Evolutionary conservation across 129 eudicot species (phyloP).

Genomic region (Chrysanthemum lavandulifolium): DNA sequence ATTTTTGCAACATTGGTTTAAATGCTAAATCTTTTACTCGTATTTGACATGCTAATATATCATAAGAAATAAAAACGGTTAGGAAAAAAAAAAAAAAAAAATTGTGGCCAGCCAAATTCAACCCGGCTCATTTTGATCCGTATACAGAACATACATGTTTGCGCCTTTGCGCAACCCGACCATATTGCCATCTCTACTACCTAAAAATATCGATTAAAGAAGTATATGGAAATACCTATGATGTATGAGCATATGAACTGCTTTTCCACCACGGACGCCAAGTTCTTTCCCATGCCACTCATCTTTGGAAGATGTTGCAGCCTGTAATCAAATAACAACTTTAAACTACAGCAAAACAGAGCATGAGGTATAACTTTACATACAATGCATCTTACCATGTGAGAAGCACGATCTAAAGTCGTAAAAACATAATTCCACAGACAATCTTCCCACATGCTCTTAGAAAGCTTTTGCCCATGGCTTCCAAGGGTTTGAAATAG

Average conservation of each 20-base stretch:
- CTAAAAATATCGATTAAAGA: slow-evolving; percentile 9
- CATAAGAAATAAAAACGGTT: no score
- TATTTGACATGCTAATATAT: no score
- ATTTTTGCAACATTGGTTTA: no score
- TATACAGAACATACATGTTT: neutral
- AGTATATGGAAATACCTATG: slow-evolving; percentile 64
- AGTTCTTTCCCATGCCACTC: slow-evolving; percentile 99
- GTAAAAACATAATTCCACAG: slow-evolving; percentile 93
- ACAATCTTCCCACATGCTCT: slow-evolving; percentile 98
- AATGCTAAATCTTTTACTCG: no score
- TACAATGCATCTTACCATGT: slow-evolving; percentile 59
- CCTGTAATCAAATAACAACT: slow-evolving; percentile 42
- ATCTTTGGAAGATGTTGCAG: slow-evolving; percentile 94
- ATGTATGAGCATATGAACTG: slow-evolving; percentile 99
- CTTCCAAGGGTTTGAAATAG: slow-evolving; percentile 98
- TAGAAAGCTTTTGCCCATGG: slow-evolving; percentile 96
- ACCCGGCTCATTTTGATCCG: neutral
- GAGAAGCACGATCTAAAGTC: slow-evolving; percentile 90
- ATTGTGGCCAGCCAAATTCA: neutral
- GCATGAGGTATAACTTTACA: neutral
- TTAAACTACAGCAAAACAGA: slow-evolving; percentile 15
- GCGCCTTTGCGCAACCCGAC: neutral
- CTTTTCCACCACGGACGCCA: slow-evolving; percentile 95
- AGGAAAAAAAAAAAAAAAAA: no score
- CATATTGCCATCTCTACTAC: neutral